These are phyloP conservation scores for Penicillium coffeae DNA, from an alignment of 495 filamentous ascomycete genomes.

Conservation along the genomic window DNA sequence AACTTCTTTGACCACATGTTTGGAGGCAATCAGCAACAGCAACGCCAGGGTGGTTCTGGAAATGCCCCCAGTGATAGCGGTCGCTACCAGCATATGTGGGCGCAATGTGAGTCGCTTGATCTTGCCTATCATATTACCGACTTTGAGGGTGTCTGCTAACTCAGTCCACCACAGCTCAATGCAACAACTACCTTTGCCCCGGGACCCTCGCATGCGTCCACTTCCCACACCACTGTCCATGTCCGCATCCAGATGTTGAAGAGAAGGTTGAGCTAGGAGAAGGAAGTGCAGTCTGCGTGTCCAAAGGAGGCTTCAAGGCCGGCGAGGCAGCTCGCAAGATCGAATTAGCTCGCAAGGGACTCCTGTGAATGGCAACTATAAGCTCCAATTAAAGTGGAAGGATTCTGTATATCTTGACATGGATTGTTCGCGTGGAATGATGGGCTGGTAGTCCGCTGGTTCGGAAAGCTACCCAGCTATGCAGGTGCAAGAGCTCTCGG, in stretches of 20 bases:
- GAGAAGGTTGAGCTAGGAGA: conserved; percentile 87
- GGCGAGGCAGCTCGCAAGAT: conserved; percentile 74
- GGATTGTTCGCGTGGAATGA: not conserved
- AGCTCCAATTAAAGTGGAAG: not conserved
- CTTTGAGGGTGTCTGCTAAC: no score
- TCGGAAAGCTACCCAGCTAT: no score
- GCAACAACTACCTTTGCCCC: conserved; percentile 88
- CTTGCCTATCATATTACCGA: no score
- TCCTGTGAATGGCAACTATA: conserved; percentile 53
- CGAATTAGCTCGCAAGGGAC: conserved; percentile 76
- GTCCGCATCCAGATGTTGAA: conserved; percentile 72
- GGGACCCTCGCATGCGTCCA: conserved; percentile 85
- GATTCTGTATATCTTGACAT: not conserved
- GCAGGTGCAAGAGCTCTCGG: no score
- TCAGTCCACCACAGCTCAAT: conserved; percentile 51
- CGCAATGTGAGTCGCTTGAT: conserved; percentile 51
- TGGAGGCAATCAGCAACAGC: conserved; percentile 51
- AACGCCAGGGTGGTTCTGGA: conserved; percentile 44
- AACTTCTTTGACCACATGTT: conserved; percentile 90
- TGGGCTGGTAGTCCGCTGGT: no score
- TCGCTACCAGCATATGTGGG: conserved; percentile 72
- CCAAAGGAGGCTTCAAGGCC: conserved; percentile 73
- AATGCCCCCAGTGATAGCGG: conserved; percentile 74
- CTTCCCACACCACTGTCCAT: conserved; percentile 93
- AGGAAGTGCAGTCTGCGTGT: conserved; percentile 75